A percentile compares a stretch with the other conserved stretches of the same genome.
These are phyloP conservation scores for Hura crepitans DNA, from an alignment of 441 rosid genomes.

Conservation along the genomic window DNA sequence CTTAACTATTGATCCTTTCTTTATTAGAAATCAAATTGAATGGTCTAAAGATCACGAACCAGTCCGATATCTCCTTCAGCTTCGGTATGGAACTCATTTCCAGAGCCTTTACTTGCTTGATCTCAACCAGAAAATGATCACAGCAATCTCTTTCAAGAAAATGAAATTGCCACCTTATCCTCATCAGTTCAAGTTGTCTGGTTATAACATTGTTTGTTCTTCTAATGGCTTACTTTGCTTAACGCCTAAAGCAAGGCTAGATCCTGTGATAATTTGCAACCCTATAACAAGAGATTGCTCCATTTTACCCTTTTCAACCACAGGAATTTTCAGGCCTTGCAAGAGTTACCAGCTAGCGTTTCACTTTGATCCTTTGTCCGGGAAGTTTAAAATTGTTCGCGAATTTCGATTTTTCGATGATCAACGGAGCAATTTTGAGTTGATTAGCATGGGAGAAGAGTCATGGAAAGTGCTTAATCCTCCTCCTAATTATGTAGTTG, in stretches of 20 bases:
- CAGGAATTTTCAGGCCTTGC: background rate
- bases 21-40: conserved; percentile 3
- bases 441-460: conserved; percentile 14
- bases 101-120: conserved; percentile 10
- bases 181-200: background rate
- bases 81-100: background rate
- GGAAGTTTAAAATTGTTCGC: conserved; percentile 15
- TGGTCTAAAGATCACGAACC: conserved; percentile 1
- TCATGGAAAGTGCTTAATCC: conserved; percentile 9
- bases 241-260: conserved; percentile 1
- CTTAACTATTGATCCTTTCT: background rate
- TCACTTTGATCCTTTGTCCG: background rate
- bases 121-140: background rate
- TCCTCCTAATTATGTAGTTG: background rate
- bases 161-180: background rate
- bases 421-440: conserved; percentile 7
- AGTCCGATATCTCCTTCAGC: conserved; percentile 8
- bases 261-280: conserved; percentile 18
- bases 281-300: conserved; percentile 17
- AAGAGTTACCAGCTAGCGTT: conserved; percentile 20
- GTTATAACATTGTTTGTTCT: background rate
- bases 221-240: conserved; percentile 23
- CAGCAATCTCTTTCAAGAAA: conserved; percentile 1
- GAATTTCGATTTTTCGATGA: background rate
- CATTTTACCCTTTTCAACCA: conserved; percentile 3